Conservation (phyloP, 768 basidiomycete genomes). For the Cyathus striatus region DNA sequence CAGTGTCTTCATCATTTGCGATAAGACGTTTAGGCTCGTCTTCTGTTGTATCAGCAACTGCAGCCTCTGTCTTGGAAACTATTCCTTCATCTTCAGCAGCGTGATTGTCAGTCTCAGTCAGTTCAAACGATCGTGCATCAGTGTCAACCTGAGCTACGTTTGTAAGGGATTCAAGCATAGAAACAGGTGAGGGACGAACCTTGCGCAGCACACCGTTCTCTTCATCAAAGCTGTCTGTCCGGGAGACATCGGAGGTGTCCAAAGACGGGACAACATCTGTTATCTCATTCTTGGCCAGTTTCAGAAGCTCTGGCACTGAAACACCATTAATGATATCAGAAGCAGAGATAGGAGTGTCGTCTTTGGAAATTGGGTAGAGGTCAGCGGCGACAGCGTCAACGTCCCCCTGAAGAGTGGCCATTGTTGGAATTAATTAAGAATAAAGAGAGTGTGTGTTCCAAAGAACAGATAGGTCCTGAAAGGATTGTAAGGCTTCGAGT, state of each 20-base stretch:
- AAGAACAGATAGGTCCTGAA: constrained; percentile 3
- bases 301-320: no score
- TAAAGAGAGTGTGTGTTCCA: constrained; percentile 10
- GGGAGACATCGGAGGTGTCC: no score
- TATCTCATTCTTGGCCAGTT: no score
- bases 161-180: no score
- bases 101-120: background rate
- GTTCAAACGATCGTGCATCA: background rate
- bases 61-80: background rate
- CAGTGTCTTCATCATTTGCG: no score
- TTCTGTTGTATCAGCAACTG: no score
- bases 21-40: no score
- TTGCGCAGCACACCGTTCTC: no score
- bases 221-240: no score
- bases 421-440: constrained; percentile 11
- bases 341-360: background rate
- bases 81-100: background rate
- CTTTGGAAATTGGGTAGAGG: background rate
- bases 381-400: background rate
- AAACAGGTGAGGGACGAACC: no score
- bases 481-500: background rate
- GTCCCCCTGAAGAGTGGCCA: constrained; percentile 10
- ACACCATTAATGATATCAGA: background rate
- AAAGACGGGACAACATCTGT: no score
- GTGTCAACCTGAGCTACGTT: no score